These are phyloP conservation scores for Aeschynomene evenia DNA, from an alignment of 306 rosid species.

Conservation along the genomic window DNA sequence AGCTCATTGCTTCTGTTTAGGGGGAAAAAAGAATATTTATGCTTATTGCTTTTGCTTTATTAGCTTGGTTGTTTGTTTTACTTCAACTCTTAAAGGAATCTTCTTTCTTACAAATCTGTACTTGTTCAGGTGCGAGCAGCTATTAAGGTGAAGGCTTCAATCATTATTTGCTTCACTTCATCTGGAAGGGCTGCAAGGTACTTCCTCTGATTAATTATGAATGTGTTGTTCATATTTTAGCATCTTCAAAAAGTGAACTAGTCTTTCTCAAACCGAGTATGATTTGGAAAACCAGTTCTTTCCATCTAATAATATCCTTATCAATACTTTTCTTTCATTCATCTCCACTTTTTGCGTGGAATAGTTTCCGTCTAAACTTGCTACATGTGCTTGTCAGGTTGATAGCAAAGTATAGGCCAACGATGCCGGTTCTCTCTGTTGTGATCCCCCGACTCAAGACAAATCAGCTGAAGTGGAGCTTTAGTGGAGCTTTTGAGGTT, in stretches of 20 bases:
- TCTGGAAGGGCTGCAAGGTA: slow-evolving; percentile 99
- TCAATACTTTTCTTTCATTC: not conserved
- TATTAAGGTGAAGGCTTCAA: slow-evolving; percentile 96
- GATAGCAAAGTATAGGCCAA: slow-evolving; percentile 90
- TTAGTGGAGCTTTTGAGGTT: slow-evolving; percentile 96
- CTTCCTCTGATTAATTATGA: not conserved
- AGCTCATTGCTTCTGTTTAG: not conserved
- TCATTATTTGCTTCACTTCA: slow-evolving; percentile 93
- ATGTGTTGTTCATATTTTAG: not conserved
- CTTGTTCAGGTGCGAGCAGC: slow-evolving; percentile 90
- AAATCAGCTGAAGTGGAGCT: slow-evolving; percentile 89
- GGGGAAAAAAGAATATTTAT: not conserved
- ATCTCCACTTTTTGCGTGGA: not conserved
- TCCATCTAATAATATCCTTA: slow-evolving; percentile 8
- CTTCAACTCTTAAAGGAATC: slow-evolving; percentile 5
- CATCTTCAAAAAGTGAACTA: slow-evolving; percentile 5
- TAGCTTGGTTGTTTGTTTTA: not conserved
- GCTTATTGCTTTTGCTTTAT: not conserved
- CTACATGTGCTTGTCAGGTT: slow-evolving; percentile 50
- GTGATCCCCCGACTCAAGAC: slow-evolving; percentile 82
- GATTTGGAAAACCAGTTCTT: not conserved
- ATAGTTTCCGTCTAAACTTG: slow-evolving; percentile 7
- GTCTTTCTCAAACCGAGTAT: not conserved
- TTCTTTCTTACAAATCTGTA: slow-evolving; percentile 19
- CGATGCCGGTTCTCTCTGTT: slow-evolving; percentile 93